A percentile compares a stretch with the other conserved stretches of the same genome.
Conservation (phyloP, 768 basidiomycete species). For the Hypholoma fasciculare region DNA sequence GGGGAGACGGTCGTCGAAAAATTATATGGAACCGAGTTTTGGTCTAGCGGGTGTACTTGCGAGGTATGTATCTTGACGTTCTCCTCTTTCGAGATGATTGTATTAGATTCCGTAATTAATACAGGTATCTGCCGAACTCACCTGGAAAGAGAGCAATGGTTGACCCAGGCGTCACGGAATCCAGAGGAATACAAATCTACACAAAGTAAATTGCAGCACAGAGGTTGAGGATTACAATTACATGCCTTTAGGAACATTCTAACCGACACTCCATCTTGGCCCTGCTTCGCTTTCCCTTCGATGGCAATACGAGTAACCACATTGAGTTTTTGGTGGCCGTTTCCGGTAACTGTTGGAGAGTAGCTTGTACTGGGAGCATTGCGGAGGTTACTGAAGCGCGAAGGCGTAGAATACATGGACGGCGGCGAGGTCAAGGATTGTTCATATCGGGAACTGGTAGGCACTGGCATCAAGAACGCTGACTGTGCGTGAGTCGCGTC, state of each 20-base stretch:
- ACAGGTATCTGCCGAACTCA: slow-evolving; percentile 25
- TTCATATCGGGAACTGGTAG: slow-evolving; percentile 22
- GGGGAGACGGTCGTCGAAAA: slow-evolving; percentile 67
- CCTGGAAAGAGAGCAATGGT: slow-evolving; percentile 76
- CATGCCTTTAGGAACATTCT: slow-evolving; percentile 77
- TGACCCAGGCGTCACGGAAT: slow-evolving; percentile 63
- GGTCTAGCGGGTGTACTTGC: slow-evolving; percentile 76
- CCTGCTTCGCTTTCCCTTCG: slow-evolving; percentile 70
- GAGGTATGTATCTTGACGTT: slow-evolving; percentile 74
- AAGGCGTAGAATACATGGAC: slow-evolving; percentile 18
- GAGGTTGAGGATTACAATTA: neutral
- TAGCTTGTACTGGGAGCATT: slow-evolving; percentile 33
- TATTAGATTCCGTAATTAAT: neutral
- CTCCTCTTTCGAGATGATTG: slow-evolving; percentile 53
- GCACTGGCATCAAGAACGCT: slow-evolving; percentile 22
- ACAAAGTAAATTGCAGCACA: neutral
- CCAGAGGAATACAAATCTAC: slow-evolving; percentile 69
- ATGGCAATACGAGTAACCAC: slow-evolving; percentile 74
- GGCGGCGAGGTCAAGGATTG: slow-evolving; percentile 24
- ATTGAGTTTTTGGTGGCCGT: slow-evolving; percentile 52
- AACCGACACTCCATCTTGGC: slow-evolving; percentile 63
- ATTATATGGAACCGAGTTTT: slow-evolving; percentile 69
- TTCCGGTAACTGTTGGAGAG: slow-evolving; percentile 46
- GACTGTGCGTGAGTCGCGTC: slow-evolving; percentile 4
- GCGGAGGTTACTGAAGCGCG: slow-evolving; percentile 20